Evolutionary conservation across 306 rosid species (phyloP).

Genomic region (Citrullus mucosospermus): DNA sequence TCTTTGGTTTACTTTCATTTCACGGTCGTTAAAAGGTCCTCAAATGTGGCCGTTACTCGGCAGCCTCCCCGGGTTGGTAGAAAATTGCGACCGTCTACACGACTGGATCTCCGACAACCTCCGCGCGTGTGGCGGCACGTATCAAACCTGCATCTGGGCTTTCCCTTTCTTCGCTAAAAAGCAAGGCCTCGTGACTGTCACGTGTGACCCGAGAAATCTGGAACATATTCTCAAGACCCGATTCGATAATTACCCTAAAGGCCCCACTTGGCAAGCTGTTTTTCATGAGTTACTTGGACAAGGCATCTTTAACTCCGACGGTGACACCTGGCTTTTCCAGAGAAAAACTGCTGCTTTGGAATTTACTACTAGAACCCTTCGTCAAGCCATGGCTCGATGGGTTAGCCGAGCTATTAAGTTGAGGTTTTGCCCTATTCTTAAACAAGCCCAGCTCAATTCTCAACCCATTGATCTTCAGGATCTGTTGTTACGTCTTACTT

Average conservation of each 20-base stretch:
- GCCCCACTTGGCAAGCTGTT: conserved; percentile 90
- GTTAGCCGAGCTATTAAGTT: conserved; percentile 79
- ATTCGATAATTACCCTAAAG: conserved; percentile 83
- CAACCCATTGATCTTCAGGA: conserved; percentile 63
- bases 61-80: conserved; percentile 69
- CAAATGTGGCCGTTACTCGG: conserved; percentile 87
- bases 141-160: conserved; percentile 96
- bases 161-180: conserved; percentile 65
- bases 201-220: conserved; percentile 81
- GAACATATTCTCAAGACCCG: conserved; percentile 82
- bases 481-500: conserved; percentile 66
- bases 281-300: conserved; percentile 81
- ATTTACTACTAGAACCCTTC: conserved; percentile 73
- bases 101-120: conserved; percentile 95
- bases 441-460: conserved; percentile 28
- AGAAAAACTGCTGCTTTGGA: conserved; percentile 85
- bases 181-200: conserved; percentile 97
- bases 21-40: conserved; percentile 78
- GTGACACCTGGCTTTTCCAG: conserved; percentile 92
- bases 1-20: conserved; percentile 78
- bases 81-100: conserved; percentile 75
- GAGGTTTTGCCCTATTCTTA: conserved; percentile 44
- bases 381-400: conserved; percentile 97
- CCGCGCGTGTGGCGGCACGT: conserved; percentile 89
- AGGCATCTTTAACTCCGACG: conserved; percentile 86